These are phyloP conservation scores for Solioccasus polychromus DNA, from an alignment of 768 basidiomycete species.

Conservation along the genomic window DNA sequence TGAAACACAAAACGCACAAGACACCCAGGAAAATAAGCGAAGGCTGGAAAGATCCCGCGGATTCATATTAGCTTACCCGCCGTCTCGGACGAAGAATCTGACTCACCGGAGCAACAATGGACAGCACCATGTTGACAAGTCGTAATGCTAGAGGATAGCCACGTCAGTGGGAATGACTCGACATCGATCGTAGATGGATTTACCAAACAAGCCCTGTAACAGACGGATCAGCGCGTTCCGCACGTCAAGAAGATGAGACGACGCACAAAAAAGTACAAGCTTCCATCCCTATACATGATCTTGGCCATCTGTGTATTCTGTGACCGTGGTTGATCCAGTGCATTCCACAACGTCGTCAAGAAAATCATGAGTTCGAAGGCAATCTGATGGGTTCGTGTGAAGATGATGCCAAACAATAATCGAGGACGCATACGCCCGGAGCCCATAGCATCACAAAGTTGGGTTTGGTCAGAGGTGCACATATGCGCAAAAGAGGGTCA, in stretches of 20 bases:
- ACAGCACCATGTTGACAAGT: slow-evolving; percentile 22
- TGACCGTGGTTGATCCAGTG: slow-evolving; percentile 24
- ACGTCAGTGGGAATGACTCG: not conserved
- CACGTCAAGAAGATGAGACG: not conserved
- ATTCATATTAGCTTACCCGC: not conserved
- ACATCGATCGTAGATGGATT: not conserved
- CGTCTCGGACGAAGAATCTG: not conserved
- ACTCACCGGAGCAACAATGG: slow-evolving; percentile 23
- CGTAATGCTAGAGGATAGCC: slow-evolving; percentile 14
- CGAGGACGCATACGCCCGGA: slow-evolving; percentile 27
- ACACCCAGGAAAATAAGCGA: slow-evolving; percentile 20
- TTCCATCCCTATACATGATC: slow-evolving; percentile 29
- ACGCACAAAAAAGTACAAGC: slow-evolving; percentile 28
- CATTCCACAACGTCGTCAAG: slow-evolving; percentile 27
- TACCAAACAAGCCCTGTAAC: slow-evolving; percentile 26
- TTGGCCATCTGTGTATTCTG: slow-evolving; percentile 15
- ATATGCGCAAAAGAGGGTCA: slow-evolving; percentile 14
- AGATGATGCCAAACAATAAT: too few species aligned
- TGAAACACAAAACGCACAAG: slow-evolving; percentile 14
- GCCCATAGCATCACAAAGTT: slow-evolving; percentile 25
- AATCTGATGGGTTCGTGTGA: slow-evolving; percentile 20
- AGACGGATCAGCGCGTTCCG: not conserved
- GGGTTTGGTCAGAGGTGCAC: slow-evolving; percentile 19
- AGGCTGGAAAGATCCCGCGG: slow-evolving; percentile 4
- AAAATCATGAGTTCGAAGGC: slow-evolving; percentile 32